Evolutionary conservation across 257 asterid species (phyloP).

Genomic region (Craterostigma plantagineum): DNA sequence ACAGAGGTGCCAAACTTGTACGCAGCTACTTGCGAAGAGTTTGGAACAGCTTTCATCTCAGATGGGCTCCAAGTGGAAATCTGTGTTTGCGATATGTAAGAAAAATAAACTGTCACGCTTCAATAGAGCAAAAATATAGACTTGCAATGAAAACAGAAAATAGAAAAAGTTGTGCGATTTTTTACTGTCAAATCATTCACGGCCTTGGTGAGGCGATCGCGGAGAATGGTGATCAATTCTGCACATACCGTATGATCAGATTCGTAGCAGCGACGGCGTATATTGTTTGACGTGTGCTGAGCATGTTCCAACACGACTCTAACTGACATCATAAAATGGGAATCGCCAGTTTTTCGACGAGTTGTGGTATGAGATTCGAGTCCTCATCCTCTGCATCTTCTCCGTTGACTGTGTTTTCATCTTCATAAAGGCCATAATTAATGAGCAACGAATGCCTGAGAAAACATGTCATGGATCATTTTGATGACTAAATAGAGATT

Average conservation of each 20-base stretch:
- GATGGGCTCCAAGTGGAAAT: slow-evolving; percentile 73
- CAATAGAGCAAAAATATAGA: neutral
- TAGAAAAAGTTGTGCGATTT: neutral
- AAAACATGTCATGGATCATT: neutral
- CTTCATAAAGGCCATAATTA: slow-evolving; percentile 55
- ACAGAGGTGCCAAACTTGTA: slow-evolving; percentile 73
- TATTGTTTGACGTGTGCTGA: slow-evolving; percentile 68
- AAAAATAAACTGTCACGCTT: neutral
- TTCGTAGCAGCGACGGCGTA: slow-evolving; percentile 64
- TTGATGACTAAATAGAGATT: too few relatives aligned
- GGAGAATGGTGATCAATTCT: slow-evolving; percentile 50
- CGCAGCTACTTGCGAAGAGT: slow-evolving; percentile 78
- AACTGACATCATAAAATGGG: slow-evolving; percentile 74
- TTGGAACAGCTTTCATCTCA: slow-evolving; percentile 60
- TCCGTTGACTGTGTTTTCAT: neutral
- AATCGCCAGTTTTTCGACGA: slow-evolving; percentile 77
- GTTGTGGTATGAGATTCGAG: slow-evolving; percentile 63
- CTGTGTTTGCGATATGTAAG: slow-evolving; percentile 15
- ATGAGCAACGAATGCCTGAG: slow-evolving; percentile 73
- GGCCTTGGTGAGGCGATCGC: slow-evolving; percentile 65
- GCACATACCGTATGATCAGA: slow-evolving; percentile 50
- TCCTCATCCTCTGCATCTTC: slow-evolving; percentile 27
- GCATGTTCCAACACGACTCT: slow-evolving; percentile 68
- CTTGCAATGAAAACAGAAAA: neutral
- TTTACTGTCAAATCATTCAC: slow-evolving; percentile 60